phyloP scores from a whole-genome alignment of 192 early-diverging fungal species.

The Gamsiella multidivaricata region DNA sequence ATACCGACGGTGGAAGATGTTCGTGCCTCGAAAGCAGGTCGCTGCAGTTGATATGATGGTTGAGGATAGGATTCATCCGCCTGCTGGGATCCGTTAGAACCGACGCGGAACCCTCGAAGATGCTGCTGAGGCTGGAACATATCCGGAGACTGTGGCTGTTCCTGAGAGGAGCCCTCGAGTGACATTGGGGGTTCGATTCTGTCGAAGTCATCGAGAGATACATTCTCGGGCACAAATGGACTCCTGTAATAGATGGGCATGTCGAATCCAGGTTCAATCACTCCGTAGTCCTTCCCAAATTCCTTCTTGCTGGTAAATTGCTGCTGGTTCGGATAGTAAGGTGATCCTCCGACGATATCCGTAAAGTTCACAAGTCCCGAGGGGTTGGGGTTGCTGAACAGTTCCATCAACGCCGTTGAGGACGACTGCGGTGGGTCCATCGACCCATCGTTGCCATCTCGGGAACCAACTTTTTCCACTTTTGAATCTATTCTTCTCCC shows the following conservation, averaged over 20 bases:
- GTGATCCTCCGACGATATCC: background rate
- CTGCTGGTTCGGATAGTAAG: slow-evolving; percentile 4
- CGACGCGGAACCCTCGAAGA: background rate
- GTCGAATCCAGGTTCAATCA: slow-evolving; percentile 10
- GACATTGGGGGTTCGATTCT: slow-evolving; percentile 14
- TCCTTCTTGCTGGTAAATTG: slow-evolving; percentile 9
- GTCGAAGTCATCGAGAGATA: slow-evolving; percentile 25
- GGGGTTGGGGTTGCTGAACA: slow-evolving; percentile 28
- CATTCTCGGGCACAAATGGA: background rate
- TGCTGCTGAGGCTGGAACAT: slow-evolving; percentile 1
- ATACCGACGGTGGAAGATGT: background rate
- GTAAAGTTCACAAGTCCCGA: slow-evolving; percentile 5
- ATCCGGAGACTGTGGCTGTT: background rate
- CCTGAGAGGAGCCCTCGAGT: slow-evolving; percentile 2
- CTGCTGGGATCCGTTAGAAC: background rate
- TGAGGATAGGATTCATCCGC: background rate
- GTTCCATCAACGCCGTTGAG: slow-evolving; percentile 26
- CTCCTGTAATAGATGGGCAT: slow-evolving; percentile 1
- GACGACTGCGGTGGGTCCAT: slow-evolving; percentile 33
- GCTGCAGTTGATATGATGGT: slow-evolving; percentile 14
- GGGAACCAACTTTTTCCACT: background rate
- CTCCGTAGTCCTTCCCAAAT: slow-evolving; percentile 7
- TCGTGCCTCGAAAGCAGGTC: slow-evolving; percentile 8
- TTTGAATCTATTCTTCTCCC: background rate
- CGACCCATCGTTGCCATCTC: background rate